Evolutionary conservation across 2,329 filamentous ascomycete species (phyloP), one percentile per base, ranked within the genome.

Genomic region (Sporothrix curviconia): DNA sequence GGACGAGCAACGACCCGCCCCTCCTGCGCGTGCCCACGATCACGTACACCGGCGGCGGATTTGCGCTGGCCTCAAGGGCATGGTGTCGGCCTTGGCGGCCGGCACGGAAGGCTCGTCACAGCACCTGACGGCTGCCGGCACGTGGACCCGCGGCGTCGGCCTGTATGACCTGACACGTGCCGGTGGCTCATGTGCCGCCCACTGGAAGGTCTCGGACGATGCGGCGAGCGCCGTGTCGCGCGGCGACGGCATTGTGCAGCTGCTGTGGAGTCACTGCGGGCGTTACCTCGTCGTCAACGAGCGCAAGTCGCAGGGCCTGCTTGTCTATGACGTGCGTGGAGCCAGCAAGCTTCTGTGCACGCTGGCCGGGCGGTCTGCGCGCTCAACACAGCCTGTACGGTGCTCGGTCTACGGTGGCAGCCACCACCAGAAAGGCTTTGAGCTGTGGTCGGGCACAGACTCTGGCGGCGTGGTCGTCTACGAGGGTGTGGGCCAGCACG

Each of bases 61-160:
- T 78, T 57, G 81, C 82, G 37, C 77, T 86, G 83, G 83, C 44
- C 85, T 86, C 78, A 81, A 82, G 57, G 83, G 84, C 5, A 79
- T 76, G 24, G 76, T 86, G 0, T 80, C 83, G 1, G 74, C 82
- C 0, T 70, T 86, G 0, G 58, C 58, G 1, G 50, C 39, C 3
- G 40, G 24, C 2, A 68, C 70, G 37, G n/a, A n/a, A n/a, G 65
- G 66, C 19, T 65, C 67, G 25, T 67, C 66, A 2, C 67, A 69
- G 30, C 66, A 67, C 30, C 66, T 85, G 28, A 61, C 85, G 34
- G 83, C 82, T 0, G 83, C 83, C 0, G 84, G 83, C 8, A 86
- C 83, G 0, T 83, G 83, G 79, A 85, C 80, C 1, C 74, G 83
- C 1, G 83, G 79, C 75, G 68, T 86, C 55, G 82, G 82, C 0